A percentile compares a stretch with the other conserved stretches of the same genome.
Evolutionary conservation across 2,329 filamentous ascomycete species (phyloP).

Genomic region (Claviceps sorghi): DNA sequence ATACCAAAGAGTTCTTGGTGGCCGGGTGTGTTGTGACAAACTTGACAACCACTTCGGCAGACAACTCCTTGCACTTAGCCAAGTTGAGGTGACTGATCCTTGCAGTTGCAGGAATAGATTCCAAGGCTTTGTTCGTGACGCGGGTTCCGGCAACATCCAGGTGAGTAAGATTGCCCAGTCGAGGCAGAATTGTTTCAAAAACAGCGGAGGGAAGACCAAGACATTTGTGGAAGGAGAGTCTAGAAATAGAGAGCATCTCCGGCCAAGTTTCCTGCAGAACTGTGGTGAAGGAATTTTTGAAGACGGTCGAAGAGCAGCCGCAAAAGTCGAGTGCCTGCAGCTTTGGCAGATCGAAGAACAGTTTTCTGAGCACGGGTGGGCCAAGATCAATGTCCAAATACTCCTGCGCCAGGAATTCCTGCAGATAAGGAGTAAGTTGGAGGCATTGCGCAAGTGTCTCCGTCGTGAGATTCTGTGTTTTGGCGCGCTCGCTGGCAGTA

Average conservation of each 20-base stretch:
- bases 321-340: constrained; percentile 63
- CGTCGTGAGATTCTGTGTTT: constrained; percentile 62
- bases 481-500: constrained; percentile 57
- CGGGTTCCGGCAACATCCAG: constrained; percentile 68
- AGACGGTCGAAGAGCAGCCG: constrained; percentile 53
- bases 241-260: constrained; percentile 42
- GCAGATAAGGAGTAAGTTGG: constrained; percentile 55
- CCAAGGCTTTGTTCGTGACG: constrained; percentile 56
- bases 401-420: constrained; percentile 68
- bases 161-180: constrained; percentile 55
- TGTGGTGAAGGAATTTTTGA: constrained; percentile 50
- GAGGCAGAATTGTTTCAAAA: constrained; percentile 58
- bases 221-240: constrained; percentile 67
- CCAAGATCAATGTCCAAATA: constrained; percentile 65
- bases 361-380: constrained; percentile 50
- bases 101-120: constrained; percentile 56
- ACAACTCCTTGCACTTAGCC: constrained; percentile 58
- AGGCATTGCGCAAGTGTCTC: constrained; percentile 59
- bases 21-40: constrained; percentile 61
- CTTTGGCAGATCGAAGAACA: constrained; percentile 51
- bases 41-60: constrained; percentile 50
- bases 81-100: constrained; percentile 64
- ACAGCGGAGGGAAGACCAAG: constrained; percentile 51
- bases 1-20: constrained; percentile 47
- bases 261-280: constrained; percentile 39